These are phyloP conservation scores for Bruguiera gymnorhiza DNA, from an alignment of 345 rosid species.

Conservation along the genomic window DNA sequence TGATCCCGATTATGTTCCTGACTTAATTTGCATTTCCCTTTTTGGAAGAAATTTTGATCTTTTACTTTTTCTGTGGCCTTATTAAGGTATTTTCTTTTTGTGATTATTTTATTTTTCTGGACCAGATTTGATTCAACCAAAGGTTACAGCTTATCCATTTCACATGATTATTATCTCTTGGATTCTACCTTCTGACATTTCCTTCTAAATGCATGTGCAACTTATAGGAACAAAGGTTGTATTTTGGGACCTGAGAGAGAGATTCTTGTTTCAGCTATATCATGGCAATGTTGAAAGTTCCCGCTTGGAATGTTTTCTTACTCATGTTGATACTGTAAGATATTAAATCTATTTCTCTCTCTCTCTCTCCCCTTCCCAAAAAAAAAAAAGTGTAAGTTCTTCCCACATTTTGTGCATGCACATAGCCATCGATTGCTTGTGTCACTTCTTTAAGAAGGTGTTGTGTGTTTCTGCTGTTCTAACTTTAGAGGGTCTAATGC, in stretches of 20 bases:
- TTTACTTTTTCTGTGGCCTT: not conserved
- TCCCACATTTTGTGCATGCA: not conserved
- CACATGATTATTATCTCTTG: too few species aligned
- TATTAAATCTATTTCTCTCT: slow-evolving; percentile 13
- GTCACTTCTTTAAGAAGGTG: not conserved
- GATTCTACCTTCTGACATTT: not conserved
- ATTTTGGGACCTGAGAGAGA: slow-evolving; percentile 89
- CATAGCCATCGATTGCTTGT: too few species aligned
- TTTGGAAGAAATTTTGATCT: not conserved
- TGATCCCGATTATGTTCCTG: not conserved
- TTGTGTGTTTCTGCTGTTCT: slow-evolving; percentile 11
- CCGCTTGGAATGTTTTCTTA: slow-evolving; percentile 76
- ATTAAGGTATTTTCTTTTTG: not conserved
- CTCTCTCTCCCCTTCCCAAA: not conserved
- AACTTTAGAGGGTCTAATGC: slow-evolving; percentile 22
- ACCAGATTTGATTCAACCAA: not conserved
- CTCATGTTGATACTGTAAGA: slow-evolving; percentile 74
- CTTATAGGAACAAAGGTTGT: slow-evolving; percentile 68
- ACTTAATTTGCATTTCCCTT: not conserved
- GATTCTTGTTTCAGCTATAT: slow-evolving; percentile 63
- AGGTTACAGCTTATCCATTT: too few species aligned
- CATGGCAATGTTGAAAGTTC: slow-evolving; percentile 64
- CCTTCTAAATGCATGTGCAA: slow-evolving; percentile 13
- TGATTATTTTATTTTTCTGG: not conserved
- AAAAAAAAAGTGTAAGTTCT: not conserved